These are phyloP conservation scores for Xylaria sp. DNA, from an alignment of 2,329 filamentous ascomycete species.

Conservation along the genomic window DNA sequence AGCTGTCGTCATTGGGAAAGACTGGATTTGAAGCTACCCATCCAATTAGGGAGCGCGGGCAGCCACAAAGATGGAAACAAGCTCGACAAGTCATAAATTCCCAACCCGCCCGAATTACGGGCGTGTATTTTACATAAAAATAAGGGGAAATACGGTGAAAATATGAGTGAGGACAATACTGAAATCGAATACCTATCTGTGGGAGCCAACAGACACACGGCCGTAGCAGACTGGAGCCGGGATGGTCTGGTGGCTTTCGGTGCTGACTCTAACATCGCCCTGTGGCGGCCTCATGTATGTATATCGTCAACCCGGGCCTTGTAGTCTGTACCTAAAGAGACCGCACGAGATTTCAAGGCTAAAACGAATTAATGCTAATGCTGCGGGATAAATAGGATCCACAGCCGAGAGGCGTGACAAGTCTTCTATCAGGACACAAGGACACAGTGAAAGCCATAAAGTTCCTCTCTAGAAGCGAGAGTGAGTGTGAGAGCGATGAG, in stretches of 20 bases:
- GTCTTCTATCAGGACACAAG: conserved; percentile 79
- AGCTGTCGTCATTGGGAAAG: conserved; percentile 19
- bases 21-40: conserved; percentile 12
- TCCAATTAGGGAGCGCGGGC: conserved; percentile 33
- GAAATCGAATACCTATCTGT: conserved; percentile 71
- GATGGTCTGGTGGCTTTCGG: conserved; percentile 85
- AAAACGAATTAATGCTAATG: conserved; percentile 25
- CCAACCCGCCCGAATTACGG: background rate
- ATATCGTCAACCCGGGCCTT: conserved; percentile 1
- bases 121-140: background rate
- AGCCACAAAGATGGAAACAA: conserved; percentile 30
- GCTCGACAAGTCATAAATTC: conserved; percentile 20
- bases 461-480: conserved; percentile 70
- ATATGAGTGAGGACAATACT: conserved; percentile 46
- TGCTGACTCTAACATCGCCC: conserved; percentile 85
- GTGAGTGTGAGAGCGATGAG: conserved; percentile 48
- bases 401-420: conserved; percentile 67
- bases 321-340: background rate
- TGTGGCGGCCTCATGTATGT: conserved; percentile 84
- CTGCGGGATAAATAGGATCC: conserved; percentile 45
- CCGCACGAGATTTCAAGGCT: background rate
- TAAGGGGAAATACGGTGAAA: conserved; percentile 15
- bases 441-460: conserved; percentile 85
- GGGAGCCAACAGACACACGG: conserved; percentile 90
- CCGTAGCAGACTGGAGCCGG: conserved; percentile 87